Evolutionary conservation across 805 yeast species (phyloP).

Genomic region (Candida sonorensis): DNA sequence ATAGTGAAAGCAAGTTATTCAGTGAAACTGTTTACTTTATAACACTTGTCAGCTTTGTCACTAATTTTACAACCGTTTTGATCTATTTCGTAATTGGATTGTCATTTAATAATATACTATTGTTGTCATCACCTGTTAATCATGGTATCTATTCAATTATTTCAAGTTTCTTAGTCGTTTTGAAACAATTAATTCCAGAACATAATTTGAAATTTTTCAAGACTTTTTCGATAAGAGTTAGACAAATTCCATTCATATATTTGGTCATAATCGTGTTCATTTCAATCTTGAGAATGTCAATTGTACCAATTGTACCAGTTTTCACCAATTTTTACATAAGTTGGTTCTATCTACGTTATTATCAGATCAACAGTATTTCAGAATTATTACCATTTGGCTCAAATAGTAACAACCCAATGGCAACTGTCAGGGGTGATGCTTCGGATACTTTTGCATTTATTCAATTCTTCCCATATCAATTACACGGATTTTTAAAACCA

Average conservation of each 20-base stretch:
- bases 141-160: conserved; percentile 44
- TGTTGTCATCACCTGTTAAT: conserved; percentile 39
- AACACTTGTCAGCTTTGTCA: conserved; percentile 44
- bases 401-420: conserved; percentile 26
- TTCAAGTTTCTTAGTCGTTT: conserved; percentile 49
- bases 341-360: conserved; percentile 76
- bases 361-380: conserved; percentile 41
- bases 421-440: conserved; percentile 87
- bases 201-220: conserved; percentile 44
- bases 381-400: conserved; percentile 22
- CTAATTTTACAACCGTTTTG: conserved; percentile 48
- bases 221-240: conserved; percentile 39
- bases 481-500: conserved; percentile 45
- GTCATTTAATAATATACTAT: conserved; percentile 28
- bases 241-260: conserved; percentile 52
- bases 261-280: conserved; percentile 22
- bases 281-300: conserved; percentile 23
- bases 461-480: conserved; percentile 71
- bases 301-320: conserved; percentile 52
- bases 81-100: conserved; percentile 19
- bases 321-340: conserved; percentile 54
- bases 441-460: conserved; percentile 81
- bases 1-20: conserved; percentile 12
- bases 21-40: conserved; percentile 44
- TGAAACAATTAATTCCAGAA: conserved; percentile 54